phyloP scores from a whole-genome alignment of 2,329 filamentous ascomycete genomes.

The Microcyclospora pomicola region DNA sequence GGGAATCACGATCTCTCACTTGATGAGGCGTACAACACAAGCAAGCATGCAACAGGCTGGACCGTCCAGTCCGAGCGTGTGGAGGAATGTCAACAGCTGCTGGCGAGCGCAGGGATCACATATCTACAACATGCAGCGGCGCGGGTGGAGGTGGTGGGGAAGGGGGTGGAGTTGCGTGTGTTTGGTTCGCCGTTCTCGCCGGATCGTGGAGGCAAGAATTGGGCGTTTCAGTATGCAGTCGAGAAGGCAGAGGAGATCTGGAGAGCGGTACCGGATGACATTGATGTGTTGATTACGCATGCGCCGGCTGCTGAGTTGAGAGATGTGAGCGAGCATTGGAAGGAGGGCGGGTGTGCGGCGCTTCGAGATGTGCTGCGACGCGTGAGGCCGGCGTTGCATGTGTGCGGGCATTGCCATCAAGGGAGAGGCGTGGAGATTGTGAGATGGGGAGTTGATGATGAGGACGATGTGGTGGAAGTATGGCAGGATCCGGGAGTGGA shows the following conservation, averaged over 20 bases:
- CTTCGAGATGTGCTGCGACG: slow-evolving; percentile 45
- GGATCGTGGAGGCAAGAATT: slow-evolving; percentile 25
- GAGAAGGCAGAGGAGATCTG: slow-evolving; percentile 37
- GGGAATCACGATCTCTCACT: slow-evolving; percentile 66
- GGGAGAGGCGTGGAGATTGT: slow-evolving; percentile 51
- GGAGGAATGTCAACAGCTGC: slow-evolving; percentile 39
- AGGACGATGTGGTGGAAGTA: slow-evolving; percentile 23
- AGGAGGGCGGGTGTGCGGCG: slow-evolving; percentile 46
- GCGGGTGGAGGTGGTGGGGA: slow-evolving; percentile 44
- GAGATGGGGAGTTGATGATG: slow-evolving; percentile 40
- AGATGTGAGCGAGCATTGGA: slow-evolving; percentile 31
- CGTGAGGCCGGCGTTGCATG: slow-evolving; percentile 48
- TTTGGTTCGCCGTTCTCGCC: slow-evolving; percentile 60
- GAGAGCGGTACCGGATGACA: slow-evolving; percentile 45
- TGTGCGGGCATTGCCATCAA: slow-evolving; percentile 62
- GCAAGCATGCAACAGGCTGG: slow-evolving; percentile 18
- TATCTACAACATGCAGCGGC: slow-evolving; percentile 50
- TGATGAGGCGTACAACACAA: slow-evolving; percentile 28
- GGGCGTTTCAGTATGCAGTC: slow-evolving; percentile 53
- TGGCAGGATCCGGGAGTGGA: slow-evolving; percentile 48
- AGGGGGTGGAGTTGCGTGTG: slow-evolving; percentile 48
- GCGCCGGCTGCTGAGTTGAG: slow-evolving; percentile 49
- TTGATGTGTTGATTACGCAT: slow-evolving; percentile 58
- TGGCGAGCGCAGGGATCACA: slow-evolving; percentile 41
- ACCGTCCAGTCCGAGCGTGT: slow-evolving; percentile 29